Conservation (phyloP, 1,139 yeast species). For the Yamadazyma atlantica region DNA sequence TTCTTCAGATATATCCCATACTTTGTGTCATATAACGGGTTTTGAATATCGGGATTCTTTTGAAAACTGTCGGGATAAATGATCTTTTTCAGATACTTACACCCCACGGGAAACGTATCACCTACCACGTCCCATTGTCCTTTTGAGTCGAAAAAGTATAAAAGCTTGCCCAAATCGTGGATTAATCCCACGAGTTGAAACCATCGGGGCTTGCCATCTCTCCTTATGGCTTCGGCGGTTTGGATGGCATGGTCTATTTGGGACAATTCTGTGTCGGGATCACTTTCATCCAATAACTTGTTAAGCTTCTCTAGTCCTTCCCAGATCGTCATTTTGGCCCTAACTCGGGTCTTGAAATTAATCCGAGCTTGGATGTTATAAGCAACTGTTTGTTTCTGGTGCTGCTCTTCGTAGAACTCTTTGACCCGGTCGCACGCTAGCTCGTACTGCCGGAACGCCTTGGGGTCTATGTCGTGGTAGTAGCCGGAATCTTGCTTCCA, state of each 20-base stretch:
- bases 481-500: conserved; percentile 32
- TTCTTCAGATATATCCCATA: conserved; percentile 64
- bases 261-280: conserved; percentile 72
- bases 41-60: conserved; percentile 58
- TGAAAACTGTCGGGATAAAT: conserved; percentile 62
- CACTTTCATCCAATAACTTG: conserved; percentile 66
- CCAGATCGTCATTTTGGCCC: conserved; percentile 73
- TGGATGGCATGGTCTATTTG: conserved; percentile 77
- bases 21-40: conserved; percentile 66
- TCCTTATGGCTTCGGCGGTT: conserved; percentile 72
- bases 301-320: conserved; percentile 65
- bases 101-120: conserved; percentile 76
- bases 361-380: conserved; percentile 71
- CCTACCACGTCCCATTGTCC: conserved; percentile 89
- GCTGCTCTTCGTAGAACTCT: conserved; percentile 67
- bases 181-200: conserved; percentile 72
- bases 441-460: conserved; percentile 63
- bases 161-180: conserved; percentile 68
- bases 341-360: conserved; percentile 61
- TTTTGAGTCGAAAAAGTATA: conserved; percentile 67
- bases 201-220: conserved; percentile 72
- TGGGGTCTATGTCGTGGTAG: conserved; percentile 37
- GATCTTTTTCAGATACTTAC: conserved; percentile 58
- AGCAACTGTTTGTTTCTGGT: conserved; percentile 69
- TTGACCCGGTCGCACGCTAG: conserved; percentile 70